Conservation (phyloP, 176 grass and related monocot genomes). For the Triticum monococcum region DNA sequence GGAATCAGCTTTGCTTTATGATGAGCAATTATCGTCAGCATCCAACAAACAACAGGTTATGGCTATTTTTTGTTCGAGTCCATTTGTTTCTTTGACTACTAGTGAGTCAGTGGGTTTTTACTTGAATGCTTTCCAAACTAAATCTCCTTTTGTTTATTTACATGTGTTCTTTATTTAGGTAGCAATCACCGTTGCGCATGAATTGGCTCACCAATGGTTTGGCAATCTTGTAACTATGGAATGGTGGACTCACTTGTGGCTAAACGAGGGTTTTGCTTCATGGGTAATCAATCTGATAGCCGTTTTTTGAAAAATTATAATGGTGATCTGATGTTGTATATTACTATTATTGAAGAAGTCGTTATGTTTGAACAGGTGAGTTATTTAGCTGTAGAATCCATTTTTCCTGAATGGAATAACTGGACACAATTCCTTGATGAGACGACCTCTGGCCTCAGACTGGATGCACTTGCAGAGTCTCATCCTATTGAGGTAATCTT, state of each 20-base stretch:
- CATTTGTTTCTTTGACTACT: constrained; percentile 11
- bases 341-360: neutral
- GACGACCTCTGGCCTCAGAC: constrained; percentile 61
- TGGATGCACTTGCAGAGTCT: constrained; percentile 93
- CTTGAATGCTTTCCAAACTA: constrained; percentile 12
- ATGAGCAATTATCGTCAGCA: constrained; percentile 72
- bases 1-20: constrained; percentile 81
- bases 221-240: constrained; percentile 99
- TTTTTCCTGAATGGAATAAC: constrained; percentile 90
- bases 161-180: constrained; percentile 54
- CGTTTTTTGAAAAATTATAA: neutral
- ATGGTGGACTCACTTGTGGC: constrained; percentile 99
- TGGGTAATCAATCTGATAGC: constrained; percentile 58
- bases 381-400: constrained; percentile 76
- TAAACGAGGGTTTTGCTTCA: constrained; percentile 96
- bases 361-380: constrained; percentile 64
- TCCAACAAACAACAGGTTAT: constrained; percentile 71
- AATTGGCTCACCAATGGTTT: constrained; percentile 99
- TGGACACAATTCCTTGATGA: constrained; percentile 98
- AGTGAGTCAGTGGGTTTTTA: neutral
- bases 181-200: constrained; percentile 88
- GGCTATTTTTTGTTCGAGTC: neutral
- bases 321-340: neutral
- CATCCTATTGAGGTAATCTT: constrained; percentile 95
- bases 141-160: constrained; percentile 8